These are phyloP conservation scores for Pythium grandisporangium DNA, from an alignment of 352 stramenopile species.

Conservation along the genomic window DNA sequence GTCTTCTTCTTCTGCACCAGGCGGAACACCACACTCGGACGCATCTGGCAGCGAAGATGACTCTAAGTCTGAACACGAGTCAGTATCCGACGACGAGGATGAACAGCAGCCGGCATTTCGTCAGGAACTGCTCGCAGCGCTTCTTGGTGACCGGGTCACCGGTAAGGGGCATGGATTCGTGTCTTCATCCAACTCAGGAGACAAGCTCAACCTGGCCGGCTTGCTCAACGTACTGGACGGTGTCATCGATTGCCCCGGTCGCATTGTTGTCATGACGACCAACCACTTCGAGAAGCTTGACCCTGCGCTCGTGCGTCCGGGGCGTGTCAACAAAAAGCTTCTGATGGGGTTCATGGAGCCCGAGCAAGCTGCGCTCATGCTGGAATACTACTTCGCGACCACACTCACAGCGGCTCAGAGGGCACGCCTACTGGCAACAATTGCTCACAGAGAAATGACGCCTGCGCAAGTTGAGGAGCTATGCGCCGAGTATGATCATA, in stretches of 20 bases:
- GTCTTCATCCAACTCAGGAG: too few species aligned
- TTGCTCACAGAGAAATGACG: slow-evolving; percentile 3
- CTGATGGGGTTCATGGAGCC: slow-evolving; percentile 16
- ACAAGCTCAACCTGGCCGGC: slow-evolving; percentile 33
- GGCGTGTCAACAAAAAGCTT: slow-evolving; percentile 47
- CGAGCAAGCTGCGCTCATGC: slow-evolving; percentile 8
- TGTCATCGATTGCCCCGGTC: slow-evolving; percentile 54
- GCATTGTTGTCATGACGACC: slow-evolving; percentile 82
- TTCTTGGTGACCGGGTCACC: too few species aligned
- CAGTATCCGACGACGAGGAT: too few species aligned
- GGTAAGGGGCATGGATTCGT: too few species aligned
- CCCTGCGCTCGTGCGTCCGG: slow-evolving; percentile 12
- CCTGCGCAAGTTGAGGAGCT: slow-evolving; percentile 11
- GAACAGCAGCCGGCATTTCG: too few species aligned
- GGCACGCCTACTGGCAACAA: neutral
- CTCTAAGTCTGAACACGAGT: too few species aligned
- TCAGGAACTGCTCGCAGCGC: too few species aligned
- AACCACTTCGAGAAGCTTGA: slow-evolving; percentile 85
- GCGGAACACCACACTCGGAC: too few species aligned
- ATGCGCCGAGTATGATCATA: slow-evolving; percentile 7
- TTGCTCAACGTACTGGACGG: slow-evolving; percentile 70
- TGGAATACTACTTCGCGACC: slow-evolving; percentile 16
- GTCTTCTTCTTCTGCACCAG: too few species aligned
- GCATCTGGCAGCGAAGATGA: too few species aligned
- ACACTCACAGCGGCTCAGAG: slow-evolving; percentile 1